Percentiles rank a stretch among this genome's conserved stretches.
Conservation (phyloP, 2,329 filamentous ascomycete genomes). For the Cladosporium cucumerinum region DNA sequence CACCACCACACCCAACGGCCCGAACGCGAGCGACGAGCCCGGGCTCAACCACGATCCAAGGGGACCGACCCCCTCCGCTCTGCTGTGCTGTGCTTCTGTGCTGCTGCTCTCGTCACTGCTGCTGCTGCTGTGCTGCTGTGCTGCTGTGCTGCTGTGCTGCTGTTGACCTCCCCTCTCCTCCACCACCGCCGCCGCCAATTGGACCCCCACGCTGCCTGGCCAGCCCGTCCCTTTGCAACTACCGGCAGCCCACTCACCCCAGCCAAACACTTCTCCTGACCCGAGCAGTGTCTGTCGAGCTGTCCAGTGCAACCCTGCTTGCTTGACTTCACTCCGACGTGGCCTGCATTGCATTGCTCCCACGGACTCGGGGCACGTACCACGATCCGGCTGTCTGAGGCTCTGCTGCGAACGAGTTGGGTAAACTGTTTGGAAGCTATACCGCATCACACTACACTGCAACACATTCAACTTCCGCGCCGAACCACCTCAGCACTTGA, state of each 20-base stretch:
- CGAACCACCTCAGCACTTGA: neutral
- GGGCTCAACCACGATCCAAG: neutral
- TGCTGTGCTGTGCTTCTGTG: neutral
- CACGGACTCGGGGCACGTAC: slow-evolving; percentile 13
- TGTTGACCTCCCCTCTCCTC: slow-evolving; percentile 5
- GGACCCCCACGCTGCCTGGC: slow-evolving; percentile 7
- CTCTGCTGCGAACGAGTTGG: slow-evolving; percentile 7
- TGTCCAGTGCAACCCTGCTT: neutral
- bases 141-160: neutral
- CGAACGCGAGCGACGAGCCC: neutral
- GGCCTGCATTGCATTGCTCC: neutral
- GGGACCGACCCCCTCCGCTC: neutral
- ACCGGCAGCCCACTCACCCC: neutral
- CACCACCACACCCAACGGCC: neutral
- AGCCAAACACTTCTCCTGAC: slow-evolving; percentile 4
- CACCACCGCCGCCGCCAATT: slow-evolving; percentile 14
- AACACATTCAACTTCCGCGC: neutral
- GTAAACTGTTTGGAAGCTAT: neutral
- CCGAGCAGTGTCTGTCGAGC: neutral
- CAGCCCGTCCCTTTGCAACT: neutral
- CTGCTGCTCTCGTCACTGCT: neutral
- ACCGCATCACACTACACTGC: neutral
- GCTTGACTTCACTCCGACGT: neutral
- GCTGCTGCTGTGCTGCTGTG: neutral
- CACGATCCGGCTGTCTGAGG: slow-evolving; percentile 12